Evolutionary conservation across 164 flowering plant species (phyloP), one percentile per base, ranked within the genome.

Genomic region (Aristolochia californica): DNA sequence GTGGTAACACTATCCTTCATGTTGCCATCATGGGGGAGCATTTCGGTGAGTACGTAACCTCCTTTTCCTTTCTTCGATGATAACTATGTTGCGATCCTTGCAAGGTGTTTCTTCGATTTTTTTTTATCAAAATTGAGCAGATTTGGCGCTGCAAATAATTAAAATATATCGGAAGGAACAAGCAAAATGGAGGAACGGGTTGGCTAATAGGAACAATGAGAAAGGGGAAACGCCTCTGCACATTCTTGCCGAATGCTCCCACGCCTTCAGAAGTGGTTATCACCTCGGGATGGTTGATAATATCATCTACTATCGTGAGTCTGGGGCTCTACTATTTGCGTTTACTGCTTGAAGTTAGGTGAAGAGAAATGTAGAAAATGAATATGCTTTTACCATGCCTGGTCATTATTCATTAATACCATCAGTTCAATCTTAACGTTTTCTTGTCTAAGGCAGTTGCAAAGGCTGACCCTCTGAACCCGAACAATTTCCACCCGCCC

Each of bases 151-250:
- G 55, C 67, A 67, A 4, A 74, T 74, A 50, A 70, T 70, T 21
- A 24, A 48, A 0, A 47, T 51, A 13, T 68, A 68, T 28, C 10
- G 4, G 2, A 53, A 57, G 10, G 69, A 69, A 1, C 12, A 34
- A 66, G 49, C 43, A 5, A 7, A 43, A 15, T 50, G 49, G 4
- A 34, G 10, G 40, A 34, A 34, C 40, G 40, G 7, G 11, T 4
- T 8, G 40, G 10, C 10, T 34, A 34, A 34, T 8, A 34, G 40
- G 40, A 9, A 34, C 8, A 64, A 74, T 38, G 58, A 61, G 64
- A 20, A 21, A 16, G 83, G 83, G 10, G 3, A 43, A 0, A 22
- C 80, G 13, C 72, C 83, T 34, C 78, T 79, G 10, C 78, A 72
- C 61, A 15, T 70, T 20, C 68, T 79, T 15, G 80, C 80, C 1